These are phyloP conservation scores for Cercospora nicotianae DNA, from an alignment of 2,329 filamentous ascomycete species.

Conservation along the genomic window DNA sequence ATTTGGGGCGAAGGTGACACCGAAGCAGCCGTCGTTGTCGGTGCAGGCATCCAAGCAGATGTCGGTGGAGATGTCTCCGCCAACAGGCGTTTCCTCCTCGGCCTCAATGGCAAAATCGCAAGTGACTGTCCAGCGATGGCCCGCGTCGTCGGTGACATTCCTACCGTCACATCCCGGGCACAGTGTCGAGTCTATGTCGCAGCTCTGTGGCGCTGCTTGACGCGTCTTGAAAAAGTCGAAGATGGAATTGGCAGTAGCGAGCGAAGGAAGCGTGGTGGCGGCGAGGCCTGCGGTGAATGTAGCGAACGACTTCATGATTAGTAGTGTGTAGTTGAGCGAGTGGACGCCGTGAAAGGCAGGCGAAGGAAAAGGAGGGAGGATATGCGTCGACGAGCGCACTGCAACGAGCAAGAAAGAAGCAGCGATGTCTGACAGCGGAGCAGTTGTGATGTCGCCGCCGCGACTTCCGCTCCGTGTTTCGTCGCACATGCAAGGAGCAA, in stretches of 20 bases:
- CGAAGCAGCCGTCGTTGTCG: constrained; percentile 28
- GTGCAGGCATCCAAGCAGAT: constrained; percentile 33
- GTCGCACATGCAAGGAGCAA: constrained; percentile 11
- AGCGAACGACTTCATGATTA: constrained; percentile 19
- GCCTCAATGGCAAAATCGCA: constrained; percentile 27
- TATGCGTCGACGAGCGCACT: neutral
- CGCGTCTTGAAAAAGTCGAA: constrained; percentile 13
- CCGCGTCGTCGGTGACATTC: constrained; percentile 26
- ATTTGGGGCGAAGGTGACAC: constrained; percentile 28
- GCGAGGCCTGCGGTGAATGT: constrained; percentile 16
- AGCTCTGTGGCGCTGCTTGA: constrained; percentile 14
- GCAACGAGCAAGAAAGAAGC: constrained; percentile 3
- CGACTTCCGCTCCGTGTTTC: neutral
- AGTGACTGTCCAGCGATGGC: constrained; percentile 26
- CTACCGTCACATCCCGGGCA: constrained; percentile 31
- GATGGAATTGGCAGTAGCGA: constrained; percentile 15
- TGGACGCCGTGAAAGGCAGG: constrained; percentile 47
- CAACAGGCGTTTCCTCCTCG: constrained; percentile 19
- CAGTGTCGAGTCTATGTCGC: constrained; percentile 15
- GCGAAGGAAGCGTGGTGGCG: constrained; percentile 12
- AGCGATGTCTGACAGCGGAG: neutral
- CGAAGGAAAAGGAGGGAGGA: constrained; percentile 7
- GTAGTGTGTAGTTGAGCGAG: constrained; percentile 37
- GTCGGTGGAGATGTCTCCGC: constrained; percentile 13
- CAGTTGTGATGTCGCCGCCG: neutral